phyloP scores from a whole-genome alignment of 2,329 filamentous ascomycete species.

The Chalaropsis ovoidea region DNA sequence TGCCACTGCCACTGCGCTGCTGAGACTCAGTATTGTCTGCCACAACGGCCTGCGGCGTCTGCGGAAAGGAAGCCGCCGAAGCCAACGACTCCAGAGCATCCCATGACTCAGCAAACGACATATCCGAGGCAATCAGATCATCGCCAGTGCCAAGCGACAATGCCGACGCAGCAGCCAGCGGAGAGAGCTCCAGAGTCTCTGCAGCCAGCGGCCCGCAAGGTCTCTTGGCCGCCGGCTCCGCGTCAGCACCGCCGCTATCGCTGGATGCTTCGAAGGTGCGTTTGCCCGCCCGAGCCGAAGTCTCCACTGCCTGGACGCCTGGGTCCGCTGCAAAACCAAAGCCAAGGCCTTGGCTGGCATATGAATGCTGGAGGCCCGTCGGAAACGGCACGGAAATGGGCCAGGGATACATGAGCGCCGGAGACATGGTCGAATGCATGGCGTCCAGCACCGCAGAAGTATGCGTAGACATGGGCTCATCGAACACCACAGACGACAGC shows the following conservation, averaged over 20 bases:
- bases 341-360: neutral
- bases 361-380: neutral
- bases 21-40: too few species aligned
- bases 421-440: slow-evolving; percentile 16
- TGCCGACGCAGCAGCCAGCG: neutral
- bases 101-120: neutral
- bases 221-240: neutral
- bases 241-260: neutral
- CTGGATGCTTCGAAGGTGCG: neutral
- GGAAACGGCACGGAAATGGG: neutral
- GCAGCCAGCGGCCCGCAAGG: neutral
- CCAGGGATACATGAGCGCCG: neutral
- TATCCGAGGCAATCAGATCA: neutral
- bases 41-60: neutral
- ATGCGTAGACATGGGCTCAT: slow-evolving; percentile 20
- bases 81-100: neutral
- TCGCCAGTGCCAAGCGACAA: neutral
- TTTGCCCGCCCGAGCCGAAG: neutral
- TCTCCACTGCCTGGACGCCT: too few species aligned
- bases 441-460: slow-evolving; percentile 23
- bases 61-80: neutral
- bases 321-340: too few species aligned
- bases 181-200: neutral
- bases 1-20: too few species aligned
- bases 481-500: slow-evolving; percentile 14